Evolutionary conservation across 306 rosid genomes (phyloP), one percentile per base, ranked within the genome.

Genomic region (Echinosophora koreensis): DNA sequence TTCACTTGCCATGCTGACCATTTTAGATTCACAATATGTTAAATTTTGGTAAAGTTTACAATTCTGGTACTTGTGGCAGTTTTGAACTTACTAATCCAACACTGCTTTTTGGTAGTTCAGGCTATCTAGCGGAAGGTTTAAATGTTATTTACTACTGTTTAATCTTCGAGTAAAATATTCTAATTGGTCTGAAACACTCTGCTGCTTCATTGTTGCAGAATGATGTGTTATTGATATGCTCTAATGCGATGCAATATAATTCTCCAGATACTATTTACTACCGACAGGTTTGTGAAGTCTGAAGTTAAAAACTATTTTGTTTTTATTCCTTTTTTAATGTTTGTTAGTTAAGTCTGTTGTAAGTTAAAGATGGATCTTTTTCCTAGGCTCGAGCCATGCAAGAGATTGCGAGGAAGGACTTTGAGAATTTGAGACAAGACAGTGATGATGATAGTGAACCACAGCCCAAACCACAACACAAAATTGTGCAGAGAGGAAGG

Each of bases 221-320:
- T 35, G 98, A 95, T 8, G 91, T 90, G 77, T 70, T 89, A 73
- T 85, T 95, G 86, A 87, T 95, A 84, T 92, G 93, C 84, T 87
- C 97, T 76, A 95, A 95, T 84, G 98, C 97, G 27, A 95, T 92
- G 98, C 89, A 88, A 80, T 92, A 95, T 61, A 95, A 95, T 77
- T 86, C 92, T 50, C 34, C 90, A 7, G 97, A 90, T 80, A 90
- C 98, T 15, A 86, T 92, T 50, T 94, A 88, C 84, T 84, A 86
- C 58, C 90, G 98, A 60, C 98, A 94, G 98, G 98, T 94, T 77
- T 71, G 14, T 27, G 78, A 52, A 15, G 71, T 74, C 56, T 76
- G 57, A 82, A 68, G 65, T 70, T 62, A 38, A 75, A n/a, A 75
- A 16, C 51, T 58, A 28, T 50, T 15, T 37, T 54, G 32, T 44